Evolutionary conservation across 2,329 filamentous ascomycete species (phyloP), one percentile per base, ranked within the genome.

Genomic region (Diplodia corticola): DNA sequence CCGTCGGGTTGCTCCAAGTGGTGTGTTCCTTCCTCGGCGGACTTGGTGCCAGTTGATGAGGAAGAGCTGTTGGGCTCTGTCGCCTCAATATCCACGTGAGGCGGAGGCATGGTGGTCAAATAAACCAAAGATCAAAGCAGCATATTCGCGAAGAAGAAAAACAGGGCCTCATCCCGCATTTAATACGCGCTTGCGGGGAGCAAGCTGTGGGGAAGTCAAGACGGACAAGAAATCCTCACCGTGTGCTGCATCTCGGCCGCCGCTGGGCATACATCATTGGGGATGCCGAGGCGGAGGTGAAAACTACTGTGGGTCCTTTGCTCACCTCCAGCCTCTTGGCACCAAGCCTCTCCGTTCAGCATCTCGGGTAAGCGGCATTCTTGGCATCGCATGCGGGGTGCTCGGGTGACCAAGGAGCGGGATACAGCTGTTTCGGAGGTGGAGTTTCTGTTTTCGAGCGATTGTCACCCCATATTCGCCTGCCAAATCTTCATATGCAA

Each of bases 181-280:
- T 59, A 59, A 59, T 59, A 59, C 22, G 17, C 40, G 35, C 20
- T 35, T 22, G n/a, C 10, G 35, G 54, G 22, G 54, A 40, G 15
- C 13, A 10, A 26, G 13, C 13, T 46, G 55, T 46, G 55, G 55
- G n/a, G 55, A 59, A 30, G 24, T 35, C 44, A 59, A 59, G 55
- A 46, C 12, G 12, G 55, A 59, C 55, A 59, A 59, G 55, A 46
- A 59, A 59, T 59, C 37, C 37, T 59, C 55, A 10, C 55, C 37
- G 12, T 46, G 55, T 37, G 55, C 37, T 9, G 55, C 10, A 59
- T 20, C 37, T 59, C 6, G 55, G 55, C 37, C 15, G 37, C 6
- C 44, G 5, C 54, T 59, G 35, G 54, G 54, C 54, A 48, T 26
- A 59, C 55, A 48, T 46, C 55, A 59, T 59, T 17, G 9, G 24